A percentile compares a stretch with the other conserved stretches of the same genome.
phyloP scores from a whole-genome alignment of 495 filamentous ascomycete species.

The Podospora anserina region DNA sequence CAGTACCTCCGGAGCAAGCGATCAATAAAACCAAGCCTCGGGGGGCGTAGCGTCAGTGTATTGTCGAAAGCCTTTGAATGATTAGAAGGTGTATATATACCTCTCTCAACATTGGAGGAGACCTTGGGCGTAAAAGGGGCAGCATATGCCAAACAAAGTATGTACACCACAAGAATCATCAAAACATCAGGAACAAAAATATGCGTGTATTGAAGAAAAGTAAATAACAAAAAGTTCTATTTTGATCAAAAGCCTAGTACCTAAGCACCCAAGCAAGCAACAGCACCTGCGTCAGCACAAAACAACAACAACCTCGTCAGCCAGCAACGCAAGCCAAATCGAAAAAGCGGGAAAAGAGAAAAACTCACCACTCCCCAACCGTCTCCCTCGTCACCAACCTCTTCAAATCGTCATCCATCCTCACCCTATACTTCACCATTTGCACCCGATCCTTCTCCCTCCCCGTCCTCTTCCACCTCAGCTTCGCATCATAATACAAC shows the following conservation, averaged over 20 bases:
- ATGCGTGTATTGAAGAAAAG: neutral
- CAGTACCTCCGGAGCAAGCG: too few relatives aligned
- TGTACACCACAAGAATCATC: too few relatives aligned
- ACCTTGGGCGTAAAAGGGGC: too few relatives aligned
- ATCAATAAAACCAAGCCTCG: too few relatives aligned
- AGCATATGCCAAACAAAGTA: too few relatives aligned
- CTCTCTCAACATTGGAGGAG: too few relatives aligned
- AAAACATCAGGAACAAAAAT: too few relatives aligned
- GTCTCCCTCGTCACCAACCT: neutral
- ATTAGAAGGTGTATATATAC: too few relatives aligned
- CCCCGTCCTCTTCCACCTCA: neutral
- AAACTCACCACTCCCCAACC: neutral
- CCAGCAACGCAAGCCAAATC: neutral
- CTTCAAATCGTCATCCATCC: neutral
- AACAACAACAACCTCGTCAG: neutral
- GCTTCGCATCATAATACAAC: conserved; percentile 5
- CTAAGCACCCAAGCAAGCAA: neutral
- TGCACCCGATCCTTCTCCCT: neutral
- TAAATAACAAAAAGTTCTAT: neutral
- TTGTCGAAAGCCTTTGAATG: too few relatives aligned
- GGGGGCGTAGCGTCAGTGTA: too few relatives aligned
- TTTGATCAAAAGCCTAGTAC: too few relatives aligned
- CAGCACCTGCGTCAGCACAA: neutral
- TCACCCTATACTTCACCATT: neutral
- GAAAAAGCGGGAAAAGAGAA: neutral